These are phyloP conservation scores for Perilla frutescens DNA, from an alignment of 257 asterid genomes.

Conservation along the genomic window DNA sequence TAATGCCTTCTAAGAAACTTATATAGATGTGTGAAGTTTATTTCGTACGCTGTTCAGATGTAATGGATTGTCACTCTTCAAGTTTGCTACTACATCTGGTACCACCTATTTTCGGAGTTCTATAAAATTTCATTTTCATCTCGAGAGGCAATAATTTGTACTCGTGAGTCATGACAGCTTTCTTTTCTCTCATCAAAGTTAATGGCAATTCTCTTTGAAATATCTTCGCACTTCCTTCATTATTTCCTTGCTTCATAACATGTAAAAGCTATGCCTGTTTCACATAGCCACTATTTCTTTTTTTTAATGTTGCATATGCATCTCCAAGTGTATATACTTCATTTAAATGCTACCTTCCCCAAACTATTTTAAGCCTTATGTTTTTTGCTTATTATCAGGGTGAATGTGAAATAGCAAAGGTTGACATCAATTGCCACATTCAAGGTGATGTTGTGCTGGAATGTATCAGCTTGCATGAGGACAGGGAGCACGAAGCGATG, in stretches of 20 bases:
- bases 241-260: slow-evolving; percentile 19
- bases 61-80: slow-evolving; percentile 9
- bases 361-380: slow-evolving; percentile 28
- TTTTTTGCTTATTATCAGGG: slow-evolving; percentile 59
- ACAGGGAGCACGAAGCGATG: slow-evolving; percentile 79
- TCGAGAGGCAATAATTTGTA: slow-evolving; percentile 2
- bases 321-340: slow-evolving; percentile 18
- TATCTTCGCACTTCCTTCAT: background rate
- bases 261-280: slow-evolving; percentile 22
- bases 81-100: slow-evolving; percentile 7
- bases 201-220: background rate
- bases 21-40: background rate
- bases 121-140: slow-evolving; percentile 9
- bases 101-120: background rate
- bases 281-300: slow-evolving; percentile 1
- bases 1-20: background rate
- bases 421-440: slow-evolving; percentile 81
- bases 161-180: background rate
- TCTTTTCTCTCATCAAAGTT: background rate
- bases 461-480: slow-evolving; percentile 79
- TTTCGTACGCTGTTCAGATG: slow-evolving; percentile 7
- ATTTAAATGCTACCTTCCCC: slow-evolving; percentile 21
- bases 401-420: slow-evolving; percentile 81
- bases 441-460: slow-evolving; percentile 98
- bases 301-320: background rate